Evolutionary conservation across 75 land plant genomes (phyloP), one percentile per base, ranked within the genome.

Genomic region (Chamaecyparis obtusa): DNA sequence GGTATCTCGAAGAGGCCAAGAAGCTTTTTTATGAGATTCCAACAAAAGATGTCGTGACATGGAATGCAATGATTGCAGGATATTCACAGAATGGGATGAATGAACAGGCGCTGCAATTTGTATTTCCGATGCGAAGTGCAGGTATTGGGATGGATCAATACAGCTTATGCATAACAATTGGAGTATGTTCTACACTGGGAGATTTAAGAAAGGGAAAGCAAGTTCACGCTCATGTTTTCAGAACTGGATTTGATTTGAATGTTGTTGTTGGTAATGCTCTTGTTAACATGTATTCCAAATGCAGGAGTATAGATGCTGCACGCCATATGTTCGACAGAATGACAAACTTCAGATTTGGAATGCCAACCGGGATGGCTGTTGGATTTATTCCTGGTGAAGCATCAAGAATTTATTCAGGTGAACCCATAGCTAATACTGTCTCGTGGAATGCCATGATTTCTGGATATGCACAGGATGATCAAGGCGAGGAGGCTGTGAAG

Each of bases 11-110:
- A 56, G 83, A 87, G 36, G 90, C 90, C 15, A 55, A 89, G 85
- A 89, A 88, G 84, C 84, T 94, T 88, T 94, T 92, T 86, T 86
- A 87, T 78, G 88, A 77, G 27, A 89, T 92, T 90, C 39, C 49
- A 0, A 88, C 74, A 78, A 89, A 75, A 88, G 91, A 89, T 86
- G 94, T 86, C 16, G 87, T 92, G 87, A 88, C 92, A 33, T 94
- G 95, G 95, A 94, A 92, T 87, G 88, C 95, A 17, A 94, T 94
- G 88, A 90, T 92, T 86, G 89, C 92, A 43, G 67, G 86, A 21
- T 91, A 86, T 84, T 91, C 92, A 37, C 94, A 91, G 86, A 89
- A 90, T 87, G 94, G 94, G 24, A 60, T 89, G 19, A 85, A 86
- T 1, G 43, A 44, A 3, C 89, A 92, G 85, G 91, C 94, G 37